Base-by-base conservation (phyloP, 108 stramenopile genomes). In the Cylindrotheca fusiformis region DNA sequence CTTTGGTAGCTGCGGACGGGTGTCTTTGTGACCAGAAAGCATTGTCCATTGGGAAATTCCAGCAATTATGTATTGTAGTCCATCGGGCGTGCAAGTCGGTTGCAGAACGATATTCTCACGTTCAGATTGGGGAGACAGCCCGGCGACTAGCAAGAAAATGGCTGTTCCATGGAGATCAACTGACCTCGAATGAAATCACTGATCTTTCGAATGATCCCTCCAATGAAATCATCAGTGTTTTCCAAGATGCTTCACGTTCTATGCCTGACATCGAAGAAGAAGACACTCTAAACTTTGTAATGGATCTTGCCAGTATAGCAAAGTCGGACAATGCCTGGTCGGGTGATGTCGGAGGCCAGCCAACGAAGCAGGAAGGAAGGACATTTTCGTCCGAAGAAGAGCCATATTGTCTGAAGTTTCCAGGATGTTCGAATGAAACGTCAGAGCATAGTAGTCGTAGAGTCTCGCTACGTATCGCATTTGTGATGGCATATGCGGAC, bases 81-180 rank as follows among this genome's bases (percentile, higher is more conserved):
- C 79, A 87, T 64, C 68, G 75, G 23, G 87, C 85, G 12, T 86
- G 84, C 51, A 75, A 60, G 44, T 65, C 65, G 3, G 63, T 94
- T 32, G 73, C 87, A 14, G 72, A 82, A 41, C 76, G 78, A 32
- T 82, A 94, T 67, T 88, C 93, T 22, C 93, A 94, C 64, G 81
- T 94, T 19, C 74, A 83, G 25, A 61, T 77, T 52, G 77, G 77
- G 12, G 57, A 48, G 29, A 60, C 72, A 57, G 65, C 69, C 29
- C 67, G 80, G 18, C 32, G 63, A 3, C 47, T 94, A 1, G 79
- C 83, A n/a, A 69, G 77, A 14, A 71, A 72, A 18, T 90, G 87
- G 89, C 65, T 94, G 18, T 55, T 87, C 32, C 71, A 86, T 58
- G 91, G 87, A 6, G 86, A 88, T 50, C 69, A 76, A 18, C 25